Evolutionary conservation across 805 yeast species (phyloP).

Genomic region (Candida cerambycidarum): DNA sequence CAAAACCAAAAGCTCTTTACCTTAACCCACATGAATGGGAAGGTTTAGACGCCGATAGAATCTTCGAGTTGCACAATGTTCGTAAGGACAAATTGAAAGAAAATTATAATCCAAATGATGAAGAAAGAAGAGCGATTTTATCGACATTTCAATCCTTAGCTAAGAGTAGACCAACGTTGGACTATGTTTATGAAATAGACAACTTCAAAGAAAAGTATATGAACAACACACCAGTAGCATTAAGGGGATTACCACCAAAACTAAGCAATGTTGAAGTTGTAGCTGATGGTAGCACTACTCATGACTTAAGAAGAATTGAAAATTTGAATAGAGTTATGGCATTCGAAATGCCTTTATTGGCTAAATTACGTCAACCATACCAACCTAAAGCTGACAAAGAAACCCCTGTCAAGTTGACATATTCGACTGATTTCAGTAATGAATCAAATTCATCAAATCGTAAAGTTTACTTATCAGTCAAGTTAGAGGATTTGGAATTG

Average conservation of each 20-base stretch:
- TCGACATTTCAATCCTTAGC: conserved; percentile 36
- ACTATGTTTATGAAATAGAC: conserved; percentile 42
- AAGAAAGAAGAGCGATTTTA: conserved; percentile 51
- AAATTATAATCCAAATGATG: conserved; percentile 55
- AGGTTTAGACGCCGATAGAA: conserved; percentile 62
- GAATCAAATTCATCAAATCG: conserved; percentile 68
- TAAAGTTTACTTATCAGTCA: conserved; percentile 62
- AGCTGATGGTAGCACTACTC: conserved; percentile 36
- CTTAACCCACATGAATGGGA: conserved; percentile 70
- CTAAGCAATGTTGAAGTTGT: conserved; percentile 36
- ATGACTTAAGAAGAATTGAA: conserved; percentile 66
- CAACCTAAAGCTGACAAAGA: conserved; percentile 42
- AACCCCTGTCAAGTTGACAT: conserved; percentile 64
- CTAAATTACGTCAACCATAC: conserved; percentile 72
- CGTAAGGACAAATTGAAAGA: conserved; percentile 50
- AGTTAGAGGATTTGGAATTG: conserved; percentile 55
- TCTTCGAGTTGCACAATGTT: conserved; percentile 59
- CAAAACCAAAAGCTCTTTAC: conserved; percentile 33
- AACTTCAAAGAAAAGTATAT: conserved; percentile 41
- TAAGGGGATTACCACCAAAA: conserved; percentile 40
- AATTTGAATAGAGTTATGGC: conserved; percentile 82
- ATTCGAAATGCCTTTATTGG: conserved; percentile 84
- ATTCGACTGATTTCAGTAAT: conserved; percentile 65
- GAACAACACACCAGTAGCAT: conserved; percentile 39
- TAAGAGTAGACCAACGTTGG: conserved; percentile 30